Evolutionary conservation across 83 land plant species (phyloP), one percentile per base, ranked within the genome.

Genomic region (Thuja plicata): DNA sequence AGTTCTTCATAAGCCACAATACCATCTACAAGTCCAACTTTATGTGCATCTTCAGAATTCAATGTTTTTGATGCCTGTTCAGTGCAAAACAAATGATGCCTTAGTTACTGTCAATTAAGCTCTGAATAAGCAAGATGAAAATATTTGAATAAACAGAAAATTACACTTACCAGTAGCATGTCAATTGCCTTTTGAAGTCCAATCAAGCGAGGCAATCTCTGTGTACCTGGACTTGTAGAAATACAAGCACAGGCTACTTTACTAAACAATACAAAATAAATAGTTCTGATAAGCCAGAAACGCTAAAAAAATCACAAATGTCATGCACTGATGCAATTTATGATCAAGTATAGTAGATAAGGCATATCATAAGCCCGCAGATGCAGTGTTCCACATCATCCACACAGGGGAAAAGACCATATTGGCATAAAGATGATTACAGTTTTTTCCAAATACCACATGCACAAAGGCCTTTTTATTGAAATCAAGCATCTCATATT

Each of bases 151-250:
- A 6, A 83, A 48, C 86, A 45, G 27, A 45, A 83, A 30, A 46
- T 83, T 83, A 32, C 17, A 41, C 90, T 57, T 93, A 92, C 94
- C 93, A 93, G 85, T 91, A 93, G 89, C 93, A 93, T 90, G 74
- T 93, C 93, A 38, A 93, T 86, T 45, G 94, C 94, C 62, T 90
- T 90, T n/a, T 87, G 30, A 16, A 93, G 86, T n/a, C 94, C 94
- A 41, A 92, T 91, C 79, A 92, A 83, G 27, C 94, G 90, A 38
- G 94, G 94, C 83, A 93, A 87, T 81, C 94, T 86, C 84, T 93
- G 94, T 52, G 94, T 93, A 8, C 94, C 94, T 93, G 87, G 34
- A 54, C 62, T 54, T 5, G 35, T 83, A 57, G 41, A 40, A 60
- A 48, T 13, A 48, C 16, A 83, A 46, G 37, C 16, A 48, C 5